A percentile compares a stretch with the other conserved stretches of the same genome.
phyloP scores from a whole-genome alignment of 352 stramenopile species.

The Elongisporangium undulatum region DNA sequence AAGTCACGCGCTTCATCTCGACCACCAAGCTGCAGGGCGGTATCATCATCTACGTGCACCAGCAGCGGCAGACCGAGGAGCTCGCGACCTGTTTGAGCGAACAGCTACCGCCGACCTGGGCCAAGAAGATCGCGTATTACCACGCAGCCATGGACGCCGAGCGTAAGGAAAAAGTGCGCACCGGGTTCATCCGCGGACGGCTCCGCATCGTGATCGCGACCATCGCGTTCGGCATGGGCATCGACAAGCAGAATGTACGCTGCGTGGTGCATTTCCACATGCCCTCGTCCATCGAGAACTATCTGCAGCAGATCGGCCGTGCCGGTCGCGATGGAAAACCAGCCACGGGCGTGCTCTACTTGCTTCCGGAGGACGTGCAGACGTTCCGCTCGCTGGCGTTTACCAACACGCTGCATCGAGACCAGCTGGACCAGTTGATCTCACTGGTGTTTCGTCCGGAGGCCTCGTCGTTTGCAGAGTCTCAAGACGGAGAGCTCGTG shows the following conservation, averaged over 20 bases:
- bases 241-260: conserved; percentile 97
- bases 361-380: conserved; percentile 59
- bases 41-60: conserved; percentile 82
- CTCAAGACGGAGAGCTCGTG: neutral
- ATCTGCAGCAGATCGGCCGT: conserved; percentile 96
- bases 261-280: conserved; percentile 98
- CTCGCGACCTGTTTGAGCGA: conserved; percentile 60
- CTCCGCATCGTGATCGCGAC: conserved; percentile 94
- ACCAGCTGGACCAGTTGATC: conserved; percentile 48
- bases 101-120: conserved; percentile 31
- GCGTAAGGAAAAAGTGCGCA: conserved; percentile 73
- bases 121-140: conserved; percentile 76
- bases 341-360: conserved; percentile 59
- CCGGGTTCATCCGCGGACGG: conserved; percentile 85
- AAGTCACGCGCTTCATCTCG: conserved; percentile 28
- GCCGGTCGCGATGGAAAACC: conserved; percentile 92
- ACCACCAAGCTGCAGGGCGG: conserved; percentile 27
- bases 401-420: conserved; percentile 52
- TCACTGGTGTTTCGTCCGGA: conserved; percentile 25
- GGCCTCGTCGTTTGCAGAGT: neutral
- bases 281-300: conserved; percentile 96
- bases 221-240: conserved; percentile 98
- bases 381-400: conserved; percentile 72
- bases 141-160: conserved; percentile 90
- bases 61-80: conserved; percentile 72